Evolutionary conservation across 2,329 filamentous ascomycete species (phyloP).

Genomic region (Basipetospora chlamydospora): DNA sequence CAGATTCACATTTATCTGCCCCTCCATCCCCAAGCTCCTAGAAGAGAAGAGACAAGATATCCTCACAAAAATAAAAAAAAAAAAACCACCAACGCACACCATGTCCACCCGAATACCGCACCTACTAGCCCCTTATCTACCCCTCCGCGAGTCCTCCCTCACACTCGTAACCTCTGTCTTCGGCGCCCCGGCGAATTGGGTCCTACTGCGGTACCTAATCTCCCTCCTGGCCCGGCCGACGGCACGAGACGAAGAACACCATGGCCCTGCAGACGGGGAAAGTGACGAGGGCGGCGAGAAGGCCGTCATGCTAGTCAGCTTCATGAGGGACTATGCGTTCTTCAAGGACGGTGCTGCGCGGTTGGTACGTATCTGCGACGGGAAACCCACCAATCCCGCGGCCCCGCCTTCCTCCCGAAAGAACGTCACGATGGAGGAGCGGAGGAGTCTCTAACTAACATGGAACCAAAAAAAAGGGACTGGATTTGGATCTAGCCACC

Average conservation of each 20-base stretch:
- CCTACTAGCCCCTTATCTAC: conserved; percentile 49
- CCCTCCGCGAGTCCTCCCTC: conserved; percentile 44
- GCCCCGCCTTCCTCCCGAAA: too few relatives aligned
- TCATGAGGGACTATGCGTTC: conserved; percentile 62
- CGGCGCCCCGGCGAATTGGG: conserved; percentile 51
- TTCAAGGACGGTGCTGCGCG: conserved; percentile 60
- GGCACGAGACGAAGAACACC: conserved; percentile 2
- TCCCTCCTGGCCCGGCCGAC: conserved; percentile 21
- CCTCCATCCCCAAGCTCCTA: not conserved
- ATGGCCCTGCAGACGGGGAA: not conserved
- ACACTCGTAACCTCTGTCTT: conserved; percentile 55
- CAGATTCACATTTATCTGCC: not conserved
- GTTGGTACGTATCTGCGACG: conserved; percentile 32
- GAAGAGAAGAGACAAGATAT: not conserved
- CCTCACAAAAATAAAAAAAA: not conserved
- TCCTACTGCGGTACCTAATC: conserved; percentile 41
- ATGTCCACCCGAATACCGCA: conserved; percentile 43
- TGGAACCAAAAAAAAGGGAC: conserved; percentile 42
- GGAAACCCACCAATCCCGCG: too few relatives aligned
- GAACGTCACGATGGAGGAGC: too few relatives aligned
- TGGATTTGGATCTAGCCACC: conserved; percentile 51
- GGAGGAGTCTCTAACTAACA: too few relatives aligned
- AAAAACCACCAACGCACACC: not conserved
- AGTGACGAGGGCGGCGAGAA: not conserved
- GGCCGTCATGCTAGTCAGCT: conserved; percentile 65